These are phyloP conservation scores for Aspergillus nanangensis DNA, from an alignment of 495 filamentous ascomycete genomes.

Conservation along the genomic window DNA sequence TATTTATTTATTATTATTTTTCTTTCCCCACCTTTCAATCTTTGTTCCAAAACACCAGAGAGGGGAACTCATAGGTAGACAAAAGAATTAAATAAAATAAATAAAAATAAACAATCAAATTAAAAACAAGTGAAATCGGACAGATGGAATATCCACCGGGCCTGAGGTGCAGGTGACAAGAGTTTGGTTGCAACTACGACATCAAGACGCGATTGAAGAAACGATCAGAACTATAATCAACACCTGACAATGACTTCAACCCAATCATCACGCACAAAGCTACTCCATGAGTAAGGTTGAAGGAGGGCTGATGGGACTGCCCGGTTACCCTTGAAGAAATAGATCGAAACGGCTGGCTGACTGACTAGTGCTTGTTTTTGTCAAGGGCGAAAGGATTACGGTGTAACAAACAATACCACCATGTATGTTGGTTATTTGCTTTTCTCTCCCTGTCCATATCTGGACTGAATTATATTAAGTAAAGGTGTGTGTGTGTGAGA, in stretches of 20 bases:
- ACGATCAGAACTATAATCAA: not conserved
- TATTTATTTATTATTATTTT: too few relatives aligned
- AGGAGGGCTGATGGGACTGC: slow-evolving; percentile 1
- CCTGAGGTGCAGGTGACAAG: slow-evolving; percentile 4
- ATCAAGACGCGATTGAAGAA: not conserved
- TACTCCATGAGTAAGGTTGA: slow-evolving; percentile 2
- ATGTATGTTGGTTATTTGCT: too few relatives aligned
- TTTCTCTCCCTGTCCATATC: too few relatives aligned
- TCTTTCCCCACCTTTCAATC: too few relatives aligned
- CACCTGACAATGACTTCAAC: slow-evolving; percentile 4
- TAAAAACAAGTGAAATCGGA: not conserved
- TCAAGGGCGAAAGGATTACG: too few relatives aligned
- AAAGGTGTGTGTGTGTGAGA: too few relatives aligned
- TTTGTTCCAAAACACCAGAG: too few relatives aligned
- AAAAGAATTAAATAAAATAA: not conserved
- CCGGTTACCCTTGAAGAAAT: too few relatives aligned
- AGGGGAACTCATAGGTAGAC: slow-evolving; percentile 3
- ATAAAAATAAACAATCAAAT: slow-evolving; percentile 7
- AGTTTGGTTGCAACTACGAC: not conserved
- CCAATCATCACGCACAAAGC: slow-evolving; percentile 3
- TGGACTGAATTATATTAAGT: too few relatives aligned
- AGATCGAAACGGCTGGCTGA: too few relatives aligned
- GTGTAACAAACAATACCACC: too few relatives aligned
- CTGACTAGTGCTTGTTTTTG: too few relatives aligned
- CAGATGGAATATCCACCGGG: not conserved